Evolutionary conservation across 306 rosid genomes (phyloP), one percentile per base, ranked within the genome.

Genomic region (Vigna nakashimae): DNA sequence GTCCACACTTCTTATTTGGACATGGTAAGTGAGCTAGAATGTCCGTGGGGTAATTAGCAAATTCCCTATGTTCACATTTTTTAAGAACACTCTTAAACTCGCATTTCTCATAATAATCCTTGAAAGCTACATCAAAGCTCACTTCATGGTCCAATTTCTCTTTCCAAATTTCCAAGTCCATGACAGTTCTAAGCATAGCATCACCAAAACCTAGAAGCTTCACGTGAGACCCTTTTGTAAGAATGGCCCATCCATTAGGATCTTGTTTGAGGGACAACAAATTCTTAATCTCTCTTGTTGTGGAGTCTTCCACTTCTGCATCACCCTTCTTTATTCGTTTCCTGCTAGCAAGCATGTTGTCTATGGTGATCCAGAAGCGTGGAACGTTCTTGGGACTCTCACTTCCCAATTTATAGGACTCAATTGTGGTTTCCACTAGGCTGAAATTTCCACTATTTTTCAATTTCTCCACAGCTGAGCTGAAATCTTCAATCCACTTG

Each of bases 311-410:
- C 9, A 22, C 26, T 51, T 66, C 65, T 30, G 62, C 79, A 6
- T 8, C 12, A 32, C 64, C 52, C 18, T 51, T 76, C 16, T 2
- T 65, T 57, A 2, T 48, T 40, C 5, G 53, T 15, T 24, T 66
- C 50, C 24, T 74, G 80, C 57, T 67, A 0, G 68, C 64, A 11
- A 74, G 73, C 75, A 74, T n/a, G 56, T 38, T 67, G 76, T 80
- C 84, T 8, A 80, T 62, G n/a, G 62, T 52, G 4, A 69, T 51
- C 84, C 84, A 80, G 49, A 80, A 80, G 45, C 64, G 49, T 0
- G 60, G 53, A 10, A 67, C 65, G 0, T 58, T 36, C 34, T 60
- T 66, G 16, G 62, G 48, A 9, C 13, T 76, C 0, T 59, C 84
- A 14, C 10, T 80, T 38, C 84, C 84, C 10, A 74, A 28, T 13